Conservation (phyloP, 2,329 filamentous ascomycete genomes). For the Curvularia hawaiiensis region DNA sequence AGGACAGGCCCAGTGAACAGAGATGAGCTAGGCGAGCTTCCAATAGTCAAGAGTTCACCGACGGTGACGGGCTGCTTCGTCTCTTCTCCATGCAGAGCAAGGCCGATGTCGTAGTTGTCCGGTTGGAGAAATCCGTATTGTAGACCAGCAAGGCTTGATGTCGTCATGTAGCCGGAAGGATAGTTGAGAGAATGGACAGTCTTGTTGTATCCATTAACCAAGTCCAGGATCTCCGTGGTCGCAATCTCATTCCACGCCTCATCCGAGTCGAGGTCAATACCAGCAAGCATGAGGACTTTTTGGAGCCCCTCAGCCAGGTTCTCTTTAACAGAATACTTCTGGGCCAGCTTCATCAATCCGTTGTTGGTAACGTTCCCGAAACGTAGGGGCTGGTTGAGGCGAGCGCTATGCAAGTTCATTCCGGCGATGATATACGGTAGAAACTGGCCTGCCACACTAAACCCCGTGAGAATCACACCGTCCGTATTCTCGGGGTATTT, state of each 20-base stretch:
- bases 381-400: conserved; percentile 48
- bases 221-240: conserved; percentile 37
- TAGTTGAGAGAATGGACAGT: conserved; percentile 33
- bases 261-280: conserved; percentile 19
- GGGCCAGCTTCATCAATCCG: conserved; percentile 14
- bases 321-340: conserved; percentile 17
- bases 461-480: conserved; percentile 66
- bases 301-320: conserved; percentile 26
- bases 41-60: conserved; percentile 65
- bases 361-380: conserved; percentile 41
- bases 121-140: conserved; percentile 58
- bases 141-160: conserved; percentile 53
- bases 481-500: conserved; percentile 60
- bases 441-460: conserved; percentile 57
- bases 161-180: conserved; percentile 60
- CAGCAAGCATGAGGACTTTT: conserved; percentile 21
- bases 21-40: conserved; percentile 42
- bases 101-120: conserved; percentile 59
- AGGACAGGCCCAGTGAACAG: conserved; percentile 61
- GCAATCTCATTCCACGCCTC: conserved; percentile 37
- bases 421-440: conserved; percentile 50
- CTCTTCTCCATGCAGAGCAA: conserved; percentile 55
- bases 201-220: conserved; percentile 40
- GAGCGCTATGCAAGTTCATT: conserved; percentile 56
- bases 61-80: conserved; percentile 62